A percentile compares a stretch with the other conserved stretches of the same genome.
These are phyloP conservation scores for Eragrostis nindensis DNA, from an alignment of 176 grass and related monocot species.

Conservation along the genomic window DNA sequence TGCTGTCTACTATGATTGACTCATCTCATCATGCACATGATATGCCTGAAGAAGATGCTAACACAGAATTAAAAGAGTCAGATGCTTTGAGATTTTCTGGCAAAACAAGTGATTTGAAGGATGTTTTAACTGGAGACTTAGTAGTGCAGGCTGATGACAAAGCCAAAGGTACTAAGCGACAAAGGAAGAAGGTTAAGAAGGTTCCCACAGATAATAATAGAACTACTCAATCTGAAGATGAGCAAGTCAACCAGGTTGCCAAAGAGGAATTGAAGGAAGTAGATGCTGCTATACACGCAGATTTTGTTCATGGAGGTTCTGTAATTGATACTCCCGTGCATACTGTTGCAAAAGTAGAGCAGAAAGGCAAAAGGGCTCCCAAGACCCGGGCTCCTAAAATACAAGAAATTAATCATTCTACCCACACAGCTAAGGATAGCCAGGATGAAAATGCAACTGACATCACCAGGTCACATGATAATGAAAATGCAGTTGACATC, in stretches of 20 bases:
- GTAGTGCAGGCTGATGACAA: slow-evolving; percentile 39
- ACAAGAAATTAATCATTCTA: slow-evolving; percentile 29
- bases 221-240: slow-evolving; percentile 22
- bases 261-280: slow-evolving; percentile 29
- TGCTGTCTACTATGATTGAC: slow-evolving; percentile 6
- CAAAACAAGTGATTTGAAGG: slow-evolving; percentile 31
- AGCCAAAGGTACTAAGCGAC: slow-evolving; percentile 34
- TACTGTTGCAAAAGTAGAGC: slow-evolving; percentile 40
- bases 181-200: slow-evolving; percentile 50
- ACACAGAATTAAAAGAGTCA: slow-evolving; percentile 30
- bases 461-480: not conserved
- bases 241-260: slow-evolving; percentile 37
- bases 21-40: slow-evolving; percentile 33
- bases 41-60: slow-evolving; percentile 38
- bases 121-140: slow-evolving; percentile 35
- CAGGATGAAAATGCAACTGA: slow-evolving; percentile 28
- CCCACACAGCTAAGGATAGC: slow-evolving; percentile 19
- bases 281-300: slow-evolving; percentile 12
- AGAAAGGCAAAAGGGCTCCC: slow-evolving; percentile 37
- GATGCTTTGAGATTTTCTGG: slow-evolving; percentile 33
- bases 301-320: slow-evolving; percentile 42
- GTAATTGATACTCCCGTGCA: not conserved
- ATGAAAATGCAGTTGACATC: slow-evolving; percentile 30
- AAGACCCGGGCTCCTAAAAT: not conserved
- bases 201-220: slow-evolving; percentile 9